phyloP scores from a whole-genome alignment of 371 early-diverging fungal genomes.

The Nematocida displodere region DNA sequence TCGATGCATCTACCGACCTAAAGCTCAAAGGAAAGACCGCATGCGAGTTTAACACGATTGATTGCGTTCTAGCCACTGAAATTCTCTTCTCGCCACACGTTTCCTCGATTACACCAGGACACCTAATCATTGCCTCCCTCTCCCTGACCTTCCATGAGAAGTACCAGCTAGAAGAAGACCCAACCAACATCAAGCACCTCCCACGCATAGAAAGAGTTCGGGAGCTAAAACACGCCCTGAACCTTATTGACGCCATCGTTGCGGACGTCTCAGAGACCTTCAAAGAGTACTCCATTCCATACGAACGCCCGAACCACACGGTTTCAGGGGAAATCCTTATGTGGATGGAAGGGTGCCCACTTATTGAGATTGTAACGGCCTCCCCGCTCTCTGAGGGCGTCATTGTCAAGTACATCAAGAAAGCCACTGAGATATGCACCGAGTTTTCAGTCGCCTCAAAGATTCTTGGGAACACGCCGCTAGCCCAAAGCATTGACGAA shows the following conservation, averaged over 20 bases:
- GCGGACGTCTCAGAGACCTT: conserved; percentile 34
- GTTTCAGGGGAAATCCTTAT: conserved; percentile 56
- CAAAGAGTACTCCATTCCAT: conserved; percentile 6
- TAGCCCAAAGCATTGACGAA: conserved; percentile 56
- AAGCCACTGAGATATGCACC: conserved; percentile 63
- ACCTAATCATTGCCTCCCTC: conserved; percentile 55
- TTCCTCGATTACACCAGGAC: conserved; percentile 13
- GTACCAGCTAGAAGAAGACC: conserved; percentile 40
- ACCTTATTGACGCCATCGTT: conserved; percentile 34
- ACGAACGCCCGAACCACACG: conserved; percentile 51
- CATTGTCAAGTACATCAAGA: conserved; percentile 61
- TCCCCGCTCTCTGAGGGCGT: conserved; percentile 60
- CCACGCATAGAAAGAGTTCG: conserved; percentile 23
- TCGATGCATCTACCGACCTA: conserved; percentile 41
- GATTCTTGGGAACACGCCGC: conserved; percentile 54
- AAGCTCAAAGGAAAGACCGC: conserved; percentile 62
- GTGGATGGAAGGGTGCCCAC: conserved; percentile 57
- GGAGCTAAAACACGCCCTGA: background rate
- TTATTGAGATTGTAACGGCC: conserved; percentile 55
- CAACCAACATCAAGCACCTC: background rate
- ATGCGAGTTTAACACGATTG: conserved; percentile 61
- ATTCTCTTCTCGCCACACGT: conserved; percentile 58
- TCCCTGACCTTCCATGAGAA: conserved; percentile 59
- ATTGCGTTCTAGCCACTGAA: conserved; percentile 63
- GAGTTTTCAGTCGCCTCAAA: conserved; percentile 56